Evolutionary conservation across 1,284 basidiomycete genomes (phyloP).

Genomic region (Puccinia polysora): DNA sequence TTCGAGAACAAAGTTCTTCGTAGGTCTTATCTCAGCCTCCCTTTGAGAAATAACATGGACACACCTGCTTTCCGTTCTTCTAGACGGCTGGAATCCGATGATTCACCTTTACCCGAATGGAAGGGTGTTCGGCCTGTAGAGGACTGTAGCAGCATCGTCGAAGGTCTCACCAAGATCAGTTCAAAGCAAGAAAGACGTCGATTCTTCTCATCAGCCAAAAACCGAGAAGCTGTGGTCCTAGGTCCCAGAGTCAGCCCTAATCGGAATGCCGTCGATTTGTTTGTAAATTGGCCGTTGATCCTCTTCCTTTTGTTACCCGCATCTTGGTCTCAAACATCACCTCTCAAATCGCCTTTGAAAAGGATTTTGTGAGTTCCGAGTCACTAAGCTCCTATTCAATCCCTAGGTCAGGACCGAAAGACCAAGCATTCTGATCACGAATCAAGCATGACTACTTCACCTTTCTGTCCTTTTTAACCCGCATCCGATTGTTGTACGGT

Average conservation of each 20-base stretch:
- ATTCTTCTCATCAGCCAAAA: slow-evolving; percentile 21
- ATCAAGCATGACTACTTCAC: background rate
- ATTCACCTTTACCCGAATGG: slow-evolving; percentile 36
- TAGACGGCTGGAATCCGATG: slow-evolving; percentile 27
- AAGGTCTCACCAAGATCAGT: background rate
- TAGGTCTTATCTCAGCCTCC: background rate
- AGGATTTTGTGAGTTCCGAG: slow-evolving; percentile 41
- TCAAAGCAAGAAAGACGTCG: slow-evolving; percentile 22
- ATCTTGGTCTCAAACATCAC: background rate
- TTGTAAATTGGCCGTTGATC: background rate
- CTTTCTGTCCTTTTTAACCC: background rate
- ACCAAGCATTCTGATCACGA: background rate
- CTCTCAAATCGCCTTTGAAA: background rate
- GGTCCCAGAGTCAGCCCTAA: slow-evolving; percentile 34
- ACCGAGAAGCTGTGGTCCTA: slow-evolving; percentile 9
- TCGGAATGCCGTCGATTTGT: too few relatives aligned
- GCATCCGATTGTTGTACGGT: too few relatives aligned
- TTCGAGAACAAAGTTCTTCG: background rate
- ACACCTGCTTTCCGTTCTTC: background rate
- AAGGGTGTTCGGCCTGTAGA: slow-evolving; percentile 17
- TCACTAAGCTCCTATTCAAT: background rate
- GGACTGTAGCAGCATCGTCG: slow-evolving; percentile 29
- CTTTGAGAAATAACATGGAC: background rate
- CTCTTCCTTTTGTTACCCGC: background rate
- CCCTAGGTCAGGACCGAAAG: too few relatives aligned